These are phyloP conservation scores for Talaromyces sp. DNA, from an alignment of 2,329 filamentous ascomycete genomes.

Conservation along the genomic window DNA sequence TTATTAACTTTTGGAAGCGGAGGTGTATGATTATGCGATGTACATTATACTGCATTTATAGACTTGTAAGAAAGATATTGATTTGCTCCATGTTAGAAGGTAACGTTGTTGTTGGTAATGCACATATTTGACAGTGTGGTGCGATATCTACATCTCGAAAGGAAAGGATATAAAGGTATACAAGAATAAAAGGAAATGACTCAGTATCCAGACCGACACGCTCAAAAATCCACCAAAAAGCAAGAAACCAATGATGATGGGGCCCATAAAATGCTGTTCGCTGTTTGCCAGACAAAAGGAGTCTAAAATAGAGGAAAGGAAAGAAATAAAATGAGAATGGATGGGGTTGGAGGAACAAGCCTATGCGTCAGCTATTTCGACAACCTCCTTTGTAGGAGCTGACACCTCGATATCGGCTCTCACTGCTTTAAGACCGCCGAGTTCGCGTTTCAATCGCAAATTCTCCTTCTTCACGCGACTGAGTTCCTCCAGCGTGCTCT, in stretches of 20 bases:
- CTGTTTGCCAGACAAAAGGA: background rate
- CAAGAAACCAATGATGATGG: background rate
- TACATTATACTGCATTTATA: background rate
- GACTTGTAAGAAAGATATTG: background rate
- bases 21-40: background rate
- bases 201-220: slow-evolving; percentile 1
- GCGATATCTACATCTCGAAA: slow-evolving; percentile 11
- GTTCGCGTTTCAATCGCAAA: slow-evolving; percentile 74
- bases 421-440: slow-evolving; percentile 63
- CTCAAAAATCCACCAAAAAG: slow-evolving; percentile 9
- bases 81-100: background rate
- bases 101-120: background rate
- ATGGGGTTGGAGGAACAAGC: background rate
- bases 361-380: slow-evolving; percentile 8
- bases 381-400: slow-evolving; percentile 21
- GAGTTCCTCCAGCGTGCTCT: slow-evolving; percentile 72
- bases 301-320: background rate
- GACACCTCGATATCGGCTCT: slow-evolving; percentile 31
- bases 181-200: slow-evolving; percentile 6
- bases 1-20: background rate
- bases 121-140: background rate
- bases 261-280: background rate
- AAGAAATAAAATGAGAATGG: background rate
- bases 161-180: slow-evolving; percentile 3
- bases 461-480: slow-evolving; percentile 81